phyloP scores from a whole-genome alignment of 495 filamentous ascomycete species.

The Tricharina praecox region DNA sequence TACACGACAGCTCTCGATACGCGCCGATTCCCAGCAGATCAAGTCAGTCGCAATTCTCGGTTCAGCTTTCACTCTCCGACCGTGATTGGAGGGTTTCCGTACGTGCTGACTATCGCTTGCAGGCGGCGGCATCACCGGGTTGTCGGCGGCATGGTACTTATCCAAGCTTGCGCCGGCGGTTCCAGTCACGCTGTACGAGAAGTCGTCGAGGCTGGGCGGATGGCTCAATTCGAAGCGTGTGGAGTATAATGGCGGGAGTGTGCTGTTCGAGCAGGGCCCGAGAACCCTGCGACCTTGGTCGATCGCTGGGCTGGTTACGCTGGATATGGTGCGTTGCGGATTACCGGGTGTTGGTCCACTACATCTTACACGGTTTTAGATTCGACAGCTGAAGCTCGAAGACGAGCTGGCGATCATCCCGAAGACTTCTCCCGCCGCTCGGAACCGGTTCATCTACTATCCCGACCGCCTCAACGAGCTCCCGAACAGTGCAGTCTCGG shows the following conservation, averaged over 20 bases:
- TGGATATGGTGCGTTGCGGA: conserved; percentile 37
- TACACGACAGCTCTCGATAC: too few relatives aligned
- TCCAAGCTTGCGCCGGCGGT: conserved; percentile 36
- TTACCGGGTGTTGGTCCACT: neutral
- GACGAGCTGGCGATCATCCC: conserved; percentile 43
- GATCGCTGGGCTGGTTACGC: conserved; percentile 33
- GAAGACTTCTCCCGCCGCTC: conserved; percentile 34
- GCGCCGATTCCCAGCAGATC: conserved; percentile 6
- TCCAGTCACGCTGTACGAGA: conserved; percentile 67
- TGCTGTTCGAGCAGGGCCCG: conserved; percentile 74
- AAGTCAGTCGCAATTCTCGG: conserved; percentile 25
- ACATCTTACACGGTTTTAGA: conserved; percentile 29
- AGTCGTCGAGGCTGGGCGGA: conserved; percentile 50
- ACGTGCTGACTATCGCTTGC: conserved; percentile 1
- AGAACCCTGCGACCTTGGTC: conserved; percentile 49
- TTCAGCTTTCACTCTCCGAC: conserved; percentile 13
- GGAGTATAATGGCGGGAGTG: conserved; percentile 33
- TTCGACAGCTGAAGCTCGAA: conserved; percentile 43
- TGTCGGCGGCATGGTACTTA: conserved; percentile 63
- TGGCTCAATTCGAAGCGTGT: conserved; percentile 61
- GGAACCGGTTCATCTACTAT: conserved; percentile 77
- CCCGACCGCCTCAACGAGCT: conserved; percentile 68
- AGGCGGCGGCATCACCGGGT: conserved; percentile 82
- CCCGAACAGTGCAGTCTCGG: conserved; percentile 33
- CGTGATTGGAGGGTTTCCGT: neutral